Evolutionary conservation across 805 yeast genomes (phyloP), one percentile per base, ranked within the genome.

Genomic region (Metschnikowia corniflorae): DNA sequence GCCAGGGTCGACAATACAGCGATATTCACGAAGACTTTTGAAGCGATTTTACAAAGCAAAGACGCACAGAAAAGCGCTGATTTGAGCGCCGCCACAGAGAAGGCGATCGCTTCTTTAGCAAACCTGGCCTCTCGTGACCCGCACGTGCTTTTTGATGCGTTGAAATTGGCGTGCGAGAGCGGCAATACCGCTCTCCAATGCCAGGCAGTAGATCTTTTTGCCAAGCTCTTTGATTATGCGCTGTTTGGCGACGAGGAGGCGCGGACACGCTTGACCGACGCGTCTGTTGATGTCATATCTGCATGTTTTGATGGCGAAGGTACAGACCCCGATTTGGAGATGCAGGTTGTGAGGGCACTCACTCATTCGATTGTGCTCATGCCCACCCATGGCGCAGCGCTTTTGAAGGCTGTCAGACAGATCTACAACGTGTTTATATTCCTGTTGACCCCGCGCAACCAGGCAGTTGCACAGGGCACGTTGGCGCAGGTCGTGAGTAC

Each of bases 391-490:
- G 97, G 97, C 2, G 85, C 88, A 7, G 78, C 89, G 1, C 68
- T 93, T 35, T 68, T 93, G 43, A 86, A 85, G 54, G 97, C 97
- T 0, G 82, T 94, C 24, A 77, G 97, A 59, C 96, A 86, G 53
- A 86, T 91, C 18, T 93, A 93, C 65, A 89, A 88, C 57, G 85
- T 94, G 18, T 94, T 91, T 54, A 82, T 93, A 27, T 73, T 86
- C 38, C 87, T 97, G 0, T 69, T 84, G 42, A 79, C 83, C 14
- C 78, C 91, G 3, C 69, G 84, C 17, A 91, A 88, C 55, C 98
- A 93, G 62, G 85, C 88, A 1, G 80, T 89, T 42, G 97, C 98
- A 0, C 97, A 94, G 65, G 97, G 96, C 1, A 83, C 93, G 6
- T 70, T 93, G 47, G 86, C 94, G 3, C 99, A 93, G 63, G 83